Evolutionary conservation across 106 monocot genomes (phyloP), one percentile per base, ranked within the genome.

Genomic region (Phalaenopsis aphrodite): DNA sequence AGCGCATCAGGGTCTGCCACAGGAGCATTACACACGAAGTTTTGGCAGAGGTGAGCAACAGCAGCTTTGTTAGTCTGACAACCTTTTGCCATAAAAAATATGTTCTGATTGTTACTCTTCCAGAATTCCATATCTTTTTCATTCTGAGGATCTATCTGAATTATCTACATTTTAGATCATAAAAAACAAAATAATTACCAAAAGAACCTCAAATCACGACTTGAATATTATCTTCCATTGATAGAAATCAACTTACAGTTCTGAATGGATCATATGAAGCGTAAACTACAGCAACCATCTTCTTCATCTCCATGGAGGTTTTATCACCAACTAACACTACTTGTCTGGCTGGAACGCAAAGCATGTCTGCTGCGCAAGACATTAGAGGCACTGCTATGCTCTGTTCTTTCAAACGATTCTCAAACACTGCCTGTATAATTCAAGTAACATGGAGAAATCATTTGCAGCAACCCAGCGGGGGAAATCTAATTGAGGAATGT

Each of bases 291-390:
- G 82, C 75, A 38, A 92, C 83, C 93, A 96, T 90, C 64, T 85
- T 85, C 18, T 81, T 56, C 56, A 90, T 92, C 57, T 90, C 88
- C 3, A 74, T 12, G 65, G 87, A 83, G 24, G 55, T 75, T 82
- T 93, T 96, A 69, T 86, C 81, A 3, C 96, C 96, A 19, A 88
- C 90, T 19, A 96, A 56, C 41, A 96, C 93, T 0, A 94, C 84
- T 79, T 96, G 96, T 67, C 93, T 87, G 0, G 90, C 93, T 5
- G 88, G 85, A 24, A 75, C 78, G 42, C 82, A 80, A 8, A 94
- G 80, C 90, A 96, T 91, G 80, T 96, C 91, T 72, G 87, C 88
- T 9, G 91, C 96, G 83, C 90, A 90, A 41, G 93, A 93, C 96
- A 96, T 90, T 5, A 96, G 82, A 5, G 93, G 96, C 56, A 96